Conservation (phyloP, 2,329 filamentous ascomycete species). For the Purpureocillium takamizusanense region DNA sequence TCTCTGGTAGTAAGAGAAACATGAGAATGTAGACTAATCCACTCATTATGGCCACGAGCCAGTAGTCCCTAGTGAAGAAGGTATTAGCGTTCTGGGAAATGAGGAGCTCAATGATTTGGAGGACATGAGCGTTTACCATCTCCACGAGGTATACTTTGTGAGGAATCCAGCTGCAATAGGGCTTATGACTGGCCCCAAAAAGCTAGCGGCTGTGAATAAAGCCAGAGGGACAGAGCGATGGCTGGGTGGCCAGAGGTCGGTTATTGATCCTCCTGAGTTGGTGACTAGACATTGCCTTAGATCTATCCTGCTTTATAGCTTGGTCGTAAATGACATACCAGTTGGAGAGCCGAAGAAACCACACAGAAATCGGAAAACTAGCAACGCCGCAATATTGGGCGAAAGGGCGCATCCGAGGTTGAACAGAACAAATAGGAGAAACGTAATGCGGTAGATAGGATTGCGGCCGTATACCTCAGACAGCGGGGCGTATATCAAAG, state of each 20-base stretch:
- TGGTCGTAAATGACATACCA: too few species aligned
- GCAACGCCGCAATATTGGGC: conserved; percentile 31
- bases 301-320: too few species aligned
- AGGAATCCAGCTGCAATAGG: conserved; percentile 26
- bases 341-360: conserved; percentile 24
- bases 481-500: conserved; percentile 38
- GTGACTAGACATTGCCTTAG: too few species aligned
- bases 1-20: background rate
- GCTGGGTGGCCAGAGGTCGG: conserved; percentile 50
- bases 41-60: too few species aligned
- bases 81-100: too few species aligned
- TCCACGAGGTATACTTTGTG: conserved; percentile 20
- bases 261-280: conserved; percentile 12
- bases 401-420: conserved; percentile 13
- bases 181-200: conserved; percentile 43
- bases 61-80: too few species aligned
- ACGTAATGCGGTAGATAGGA: conserved; percentile 29
- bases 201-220: conserved; percentile 51
- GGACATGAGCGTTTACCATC: conserved; percentile 25
- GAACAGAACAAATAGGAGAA: conserved; percentile 35
- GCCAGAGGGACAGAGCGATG: conserved; percentile 53
- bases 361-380: conserved; percentile 36
- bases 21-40: background rate
- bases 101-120: too few species aligned
- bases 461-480: conserved; percentile 38